Conservation (phyloP, 2,329 filamentous ascomycete species). For the Aspergillus latus region DNA sequence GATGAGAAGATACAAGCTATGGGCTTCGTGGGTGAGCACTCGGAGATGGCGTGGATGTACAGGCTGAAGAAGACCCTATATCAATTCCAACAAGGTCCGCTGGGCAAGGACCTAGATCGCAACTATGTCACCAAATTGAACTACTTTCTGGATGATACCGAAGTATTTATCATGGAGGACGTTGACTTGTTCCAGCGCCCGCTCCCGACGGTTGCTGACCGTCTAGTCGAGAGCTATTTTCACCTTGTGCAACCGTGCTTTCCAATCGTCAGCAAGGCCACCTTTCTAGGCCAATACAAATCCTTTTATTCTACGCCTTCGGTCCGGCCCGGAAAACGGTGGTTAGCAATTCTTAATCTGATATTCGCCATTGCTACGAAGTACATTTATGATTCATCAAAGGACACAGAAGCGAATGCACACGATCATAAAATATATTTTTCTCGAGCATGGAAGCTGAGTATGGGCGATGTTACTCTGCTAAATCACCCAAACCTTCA, state of each 20-base stretch:
- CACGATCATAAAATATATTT: constrained; percentile 44
- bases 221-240: constrained; percentile 44
- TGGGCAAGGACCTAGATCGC: constrained; percentile 20
- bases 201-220: constrained; percentile 37
- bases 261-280: constrained; percentile 42
- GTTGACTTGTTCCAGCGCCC: constrained; percentile 41
- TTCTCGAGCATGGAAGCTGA: constrained; percentile 43
- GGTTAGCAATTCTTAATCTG: constrained; percentile 46
- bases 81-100: constrained; percentile 21
- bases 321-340: constrained; percentile 38
- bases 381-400: constrained; percentile 34
- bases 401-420: constrained; percentile 25
- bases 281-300: constrained; percentile 42
- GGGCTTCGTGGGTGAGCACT: constrained; percentile 48
- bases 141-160: constrained; percentile 43
- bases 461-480: constrained; percentile 36
- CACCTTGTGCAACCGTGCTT: constrained; percentile 42
- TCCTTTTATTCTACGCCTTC: constrained; percentile 35
- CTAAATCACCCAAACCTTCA: constrained; percentile 45
- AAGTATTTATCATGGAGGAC: constrained; percentile 34
- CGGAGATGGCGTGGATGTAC: constrained; percentile 47
- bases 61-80: constrained; percentile 40
- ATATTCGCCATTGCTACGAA: constrained; percentile 46
- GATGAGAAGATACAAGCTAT: constrained; percentile 39
- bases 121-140: constrained; percentile 35